Evolutionary conservation across 2,329 filamentous ascomycete species (phyloP).

Genomic region (Fusarium chuoi): DNA sequence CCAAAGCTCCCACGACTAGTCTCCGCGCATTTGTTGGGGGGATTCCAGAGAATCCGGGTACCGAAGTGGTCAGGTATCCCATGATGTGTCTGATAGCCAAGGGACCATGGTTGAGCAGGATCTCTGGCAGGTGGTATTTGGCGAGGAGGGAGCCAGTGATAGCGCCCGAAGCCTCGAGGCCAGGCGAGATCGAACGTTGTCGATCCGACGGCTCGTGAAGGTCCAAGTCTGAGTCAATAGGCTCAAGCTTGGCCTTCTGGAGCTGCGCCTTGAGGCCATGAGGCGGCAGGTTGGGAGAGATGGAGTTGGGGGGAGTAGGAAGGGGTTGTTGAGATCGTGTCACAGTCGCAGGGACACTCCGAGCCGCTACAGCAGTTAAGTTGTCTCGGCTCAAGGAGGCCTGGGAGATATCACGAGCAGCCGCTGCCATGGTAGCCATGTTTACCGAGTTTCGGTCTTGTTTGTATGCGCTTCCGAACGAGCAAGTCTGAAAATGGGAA

Average conservation of each 20-base stretch:
- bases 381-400: slow-evolving; percentile 72
- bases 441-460: slow-evolving; percentile 53
- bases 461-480: slow-evolving; percentile 57
- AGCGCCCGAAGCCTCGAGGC: slow-evolving; percentile 77
- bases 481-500: slow-evolving; percentile 51
- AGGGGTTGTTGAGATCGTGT: slow-evolving; percentile 72
- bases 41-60: slow-evolving; percentile 91
- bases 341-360: slow-evolving; percentile 69
- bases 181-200: slow-evolving; percentile 56
- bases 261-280: slow-evolving; percentile 79
- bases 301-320: slow-evolving; percentile 93
- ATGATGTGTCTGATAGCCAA: slow-evolving; percentile 95
- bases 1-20: slow-evolving; percentile 90
- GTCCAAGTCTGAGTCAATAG: slow-evolving; percentile 88
- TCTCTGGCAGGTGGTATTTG: slow-evolving; percentile 89
- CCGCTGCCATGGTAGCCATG: slow-evolving; percentile 74
- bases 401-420: slow-evolving; percentile 74
- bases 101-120: slow-evolving; percentile 88
- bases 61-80: slow-evolving; percentile 90
- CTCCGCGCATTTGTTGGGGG: slow-evolving; percentile 89
- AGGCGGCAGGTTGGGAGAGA: slow-evolving; percentile 87
- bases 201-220: slow-evolving; percentile 69
- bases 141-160: slow-evolving; percentile 89
- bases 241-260: slow-evolving; percentile 67
- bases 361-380: slow-evolving; percentile 77